A percentile compares a stretch with the other conserved stretches of the same genome.
Evolutionary conservation across 176 grass and related monocot genomes (phyloP).

Genomic region (Urochloa ruziziensis): DNA sequence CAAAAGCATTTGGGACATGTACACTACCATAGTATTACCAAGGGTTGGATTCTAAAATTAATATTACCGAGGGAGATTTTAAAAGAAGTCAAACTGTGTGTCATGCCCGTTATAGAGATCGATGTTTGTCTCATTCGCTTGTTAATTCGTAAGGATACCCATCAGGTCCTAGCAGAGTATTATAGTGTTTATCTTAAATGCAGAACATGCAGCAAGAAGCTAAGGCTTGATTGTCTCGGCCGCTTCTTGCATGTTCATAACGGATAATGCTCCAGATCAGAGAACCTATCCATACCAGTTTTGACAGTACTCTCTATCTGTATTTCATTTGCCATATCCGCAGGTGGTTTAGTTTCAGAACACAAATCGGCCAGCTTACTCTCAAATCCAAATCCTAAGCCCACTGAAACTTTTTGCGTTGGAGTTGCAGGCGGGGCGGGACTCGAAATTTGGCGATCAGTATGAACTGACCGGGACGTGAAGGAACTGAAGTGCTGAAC

Average conservation of each 20-base stretch:
- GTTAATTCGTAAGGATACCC: neutral
- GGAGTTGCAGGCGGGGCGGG: neutral
- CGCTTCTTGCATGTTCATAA: neutral
- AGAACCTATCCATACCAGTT: slow-evolving; percentile 11
- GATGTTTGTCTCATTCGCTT: slow-evolving; percentile 12
- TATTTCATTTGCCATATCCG: neutral
- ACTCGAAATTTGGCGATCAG: neutral
- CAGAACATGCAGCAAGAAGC: slow-evolving; percentile 20
- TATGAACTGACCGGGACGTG: neutral
- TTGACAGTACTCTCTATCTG: neutral
- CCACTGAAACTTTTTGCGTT: neutral
- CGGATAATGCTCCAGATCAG: slow-evolving; percentile 30
- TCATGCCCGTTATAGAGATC: neutral
- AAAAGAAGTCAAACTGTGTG: neutral
- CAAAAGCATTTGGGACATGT: neutral
- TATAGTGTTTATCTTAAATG: slow-evolving; percentile 12
- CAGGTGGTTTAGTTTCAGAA: neutral
- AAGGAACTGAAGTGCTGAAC: neutral
- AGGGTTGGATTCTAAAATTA: too few species aligned
- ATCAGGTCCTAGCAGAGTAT: slow-evolving; percentile 2
- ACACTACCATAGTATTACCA: neutral
- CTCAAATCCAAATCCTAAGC: neutral
- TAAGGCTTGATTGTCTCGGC: neutral
- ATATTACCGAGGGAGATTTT: neutral
- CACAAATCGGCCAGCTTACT: neutral